phyloP scores from a whole-genome alignment of 495 filamentous ascomycete species.

The Coniosporium apollinis region DNA sequence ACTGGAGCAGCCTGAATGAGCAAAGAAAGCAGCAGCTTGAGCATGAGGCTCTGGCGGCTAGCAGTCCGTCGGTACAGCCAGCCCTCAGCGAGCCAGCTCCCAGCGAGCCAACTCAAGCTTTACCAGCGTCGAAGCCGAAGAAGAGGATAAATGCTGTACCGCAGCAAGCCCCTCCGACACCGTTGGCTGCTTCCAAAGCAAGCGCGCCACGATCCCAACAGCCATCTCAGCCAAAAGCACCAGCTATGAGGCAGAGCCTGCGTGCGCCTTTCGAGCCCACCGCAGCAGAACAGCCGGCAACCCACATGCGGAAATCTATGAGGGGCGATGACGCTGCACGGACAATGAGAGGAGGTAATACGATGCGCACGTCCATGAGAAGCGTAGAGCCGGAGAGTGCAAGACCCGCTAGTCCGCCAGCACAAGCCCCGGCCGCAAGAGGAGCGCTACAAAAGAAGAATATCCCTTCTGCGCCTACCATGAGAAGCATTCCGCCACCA shows the following conservation, averaged over 20 bases:
- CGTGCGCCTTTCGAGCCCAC: not conserved
- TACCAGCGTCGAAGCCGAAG: conserved; percentile 22
- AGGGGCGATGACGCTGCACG: conserved; percentile 14
- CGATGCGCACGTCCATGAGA: conserved; percentile 28
- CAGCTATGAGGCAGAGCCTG: conserved; percentile 12
- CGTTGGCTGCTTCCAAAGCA: conserved; percentile 16
- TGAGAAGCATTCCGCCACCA: conserved; percentile 2
- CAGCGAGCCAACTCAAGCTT: conserved; percentile 24
- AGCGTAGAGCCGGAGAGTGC: no score
- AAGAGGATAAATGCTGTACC: conserved; percentile 19
- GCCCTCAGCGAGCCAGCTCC: no score
- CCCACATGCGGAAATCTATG: conserved; percentile 26
- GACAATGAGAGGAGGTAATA: conserved; percentile 10
- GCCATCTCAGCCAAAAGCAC: conserved; percentile 4
- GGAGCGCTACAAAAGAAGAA: conserved; percentile 22
- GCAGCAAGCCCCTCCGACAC: not conserved
- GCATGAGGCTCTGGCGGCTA: conserved; percentile 33
- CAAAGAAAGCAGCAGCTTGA: conserved; percentile 41
- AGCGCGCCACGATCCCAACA: not conserved
- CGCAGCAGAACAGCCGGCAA: not conserved
- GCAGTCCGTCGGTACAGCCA: conserved; percentile 28
- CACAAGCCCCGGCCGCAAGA: conserved; percentile 10
- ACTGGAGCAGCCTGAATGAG: conserved; percentile 44
- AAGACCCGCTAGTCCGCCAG: conserved; percentile 7
- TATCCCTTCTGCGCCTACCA: conserved; percentile 6